A percentile compares a stretch with the other conserved stretches of the same genome.
These are phyloP conservation scores for Besnoitia besnoiti DNA, from an alignment of 169 alveolate genomes.

Conservation along the genomic window DNA sequence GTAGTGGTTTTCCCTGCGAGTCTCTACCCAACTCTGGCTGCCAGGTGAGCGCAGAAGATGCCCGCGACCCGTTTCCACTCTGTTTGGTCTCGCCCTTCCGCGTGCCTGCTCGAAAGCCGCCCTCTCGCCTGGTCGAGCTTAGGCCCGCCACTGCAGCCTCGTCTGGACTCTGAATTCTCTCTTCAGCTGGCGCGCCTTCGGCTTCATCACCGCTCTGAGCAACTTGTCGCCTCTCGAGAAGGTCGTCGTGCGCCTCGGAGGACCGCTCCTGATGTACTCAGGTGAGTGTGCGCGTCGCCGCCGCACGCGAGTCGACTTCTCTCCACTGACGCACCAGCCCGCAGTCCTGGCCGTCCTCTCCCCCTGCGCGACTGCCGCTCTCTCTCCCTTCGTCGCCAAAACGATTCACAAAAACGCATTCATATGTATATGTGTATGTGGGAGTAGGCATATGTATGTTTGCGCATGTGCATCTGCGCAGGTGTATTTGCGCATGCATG, in stretches of 20 bases:
- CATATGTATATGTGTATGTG: no score
- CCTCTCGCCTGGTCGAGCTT: background rate
- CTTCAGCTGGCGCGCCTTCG: background rate
- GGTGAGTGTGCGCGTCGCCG: background rate
- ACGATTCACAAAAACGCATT: no score
- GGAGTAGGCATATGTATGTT: no score
- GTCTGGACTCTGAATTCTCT: no score
- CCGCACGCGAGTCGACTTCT: no score
- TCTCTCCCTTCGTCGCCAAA: no score
- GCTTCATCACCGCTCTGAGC: background rate
- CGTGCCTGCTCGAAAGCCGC: background rate
- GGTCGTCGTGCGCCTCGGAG: background rate
- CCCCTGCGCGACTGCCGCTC: no score
- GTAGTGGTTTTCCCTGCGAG: background rate
- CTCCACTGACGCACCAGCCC: no score
- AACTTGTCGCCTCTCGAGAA: background rate
- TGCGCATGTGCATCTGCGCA: no score
- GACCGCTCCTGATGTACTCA: background rate
- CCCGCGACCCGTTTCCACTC: background rate
- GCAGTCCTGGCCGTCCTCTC: no score
- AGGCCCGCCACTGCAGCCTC: background rate
- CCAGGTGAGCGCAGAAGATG: background rate
- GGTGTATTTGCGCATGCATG: no score
- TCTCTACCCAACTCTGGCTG: background rate
- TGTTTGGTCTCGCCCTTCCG: background rate